Percentiles rank a stretch among this genome's conserved stretches.
Conservation (phyloP, 805 yeast genomes). For the Cyberlindnera petersonii region DNA sequence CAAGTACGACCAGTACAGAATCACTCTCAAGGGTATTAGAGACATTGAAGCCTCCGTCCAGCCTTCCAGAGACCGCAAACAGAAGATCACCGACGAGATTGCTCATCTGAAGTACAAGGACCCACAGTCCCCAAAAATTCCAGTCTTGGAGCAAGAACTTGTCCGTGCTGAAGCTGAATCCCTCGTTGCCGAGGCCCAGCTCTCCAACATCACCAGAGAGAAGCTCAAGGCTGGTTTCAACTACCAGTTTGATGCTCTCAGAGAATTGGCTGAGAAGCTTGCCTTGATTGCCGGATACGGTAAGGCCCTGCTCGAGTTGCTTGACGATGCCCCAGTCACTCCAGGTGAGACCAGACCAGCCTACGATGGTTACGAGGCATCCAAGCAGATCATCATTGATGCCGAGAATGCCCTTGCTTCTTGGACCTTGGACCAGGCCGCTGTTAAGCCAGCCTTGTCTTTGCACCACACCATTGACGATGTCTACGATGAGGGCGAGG, state of each 20-base stretch:
- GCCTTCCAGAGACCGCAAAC: conserved; percentile 97
- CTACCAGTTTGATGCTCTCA: conserved; percentile 92
- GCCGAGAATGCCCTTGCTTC: conserved; percentile 93
- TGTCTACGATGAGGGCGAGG: conserved; percentile 44
- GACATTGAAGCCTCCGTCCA: conserved; percentile 97
- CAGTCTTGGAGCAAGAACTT: conserved; percentile 94
- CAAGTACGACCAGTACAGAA: conserved; percentile 96
- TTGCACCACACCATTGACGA: conserved; percentile 74
- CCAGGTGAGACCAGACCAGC: conserved; percentile 99
- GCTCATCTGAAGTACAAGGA: conserved; percentile 98
- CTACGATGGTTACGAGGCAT: conserved; percentile 96
- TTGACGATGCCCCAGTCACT: conserved; percentile 95
- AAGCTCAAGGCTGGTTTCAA: conserved; percentile 95
- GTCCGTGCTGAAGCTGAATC: conserved; percentile 99
- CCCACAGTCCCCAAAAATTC: conserved; percentile 94
- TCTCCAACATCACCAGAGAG: conserved; percentile 96
- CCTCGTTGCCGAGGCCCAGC: conserved; percentile 97
- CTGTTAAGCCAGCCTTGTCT: conserved; percentile 88
- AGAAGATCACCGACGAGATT: conserved; percentile 94
- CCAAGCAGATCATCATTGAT: conserved; percentile 95
- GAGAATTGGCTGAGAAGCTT: conserved; percentile 93
- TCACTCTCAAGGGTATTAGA: conserved; percentile 89
- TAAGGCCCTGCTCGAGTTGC: conserved; percentile 90
- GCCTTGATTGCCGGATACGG: conserved; percentile 99
- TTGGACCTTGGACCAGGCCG: conserved; percentile 96